Conservation (phyloP, 257 asterid genomes). For the Fraxinus pennsylvanica region DNA sequence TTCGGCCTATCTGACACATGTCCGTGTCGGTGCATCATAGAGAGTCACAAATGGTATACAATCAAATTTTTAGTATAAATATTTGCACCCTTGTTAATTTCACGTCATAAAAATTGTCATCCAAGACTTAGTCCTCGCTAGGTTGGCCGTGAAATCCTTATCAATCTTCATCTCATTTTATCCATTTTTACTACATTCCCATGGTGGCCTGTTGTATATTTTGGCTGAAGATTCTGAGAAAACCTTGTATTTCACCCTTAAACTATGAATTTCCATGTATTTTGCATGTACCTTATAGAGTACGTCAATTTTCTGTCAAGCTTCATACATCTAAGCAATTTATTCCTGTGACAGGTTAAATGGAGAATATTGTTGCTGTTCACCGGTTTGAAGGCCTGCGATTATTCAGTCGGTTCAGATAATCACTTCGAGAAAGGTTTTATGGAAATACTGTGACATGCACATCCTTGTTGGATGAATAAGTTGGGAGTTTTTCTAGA, state of each 20-base stretch:
- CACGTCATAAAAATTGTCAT: background rate
- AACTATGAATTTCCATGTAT: background rate
- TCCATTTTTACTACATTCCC: background rate
- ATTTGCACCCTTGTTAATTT: background rate
- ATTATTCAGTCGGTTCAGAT: background rate
- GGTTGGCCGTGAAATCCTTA: background rate
- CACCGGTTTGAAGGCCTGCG: slow-evolving; percentile 7
- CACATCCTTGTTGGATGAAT: slow-evolving; percentile 4
- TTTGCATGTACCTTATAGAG: background rate
- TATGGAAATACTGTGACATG: background rate
- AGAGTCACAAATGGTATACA: background rate
- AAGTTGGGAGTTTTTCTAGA: background rate
- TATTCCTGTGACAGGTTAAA: slow-evolving; percentile 6
- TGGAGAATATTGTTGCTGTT: background rate
- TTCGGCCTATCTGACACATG: no score
- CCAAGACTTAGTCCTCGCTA: background rate
- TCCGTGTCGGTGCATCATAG: no score
- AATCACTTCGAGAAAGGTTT: slow-evolving; percentile 18
- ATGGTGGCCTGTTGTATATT: background rate
- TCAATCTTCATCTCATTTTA: background rate
- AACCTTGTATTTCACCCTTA: background rate
- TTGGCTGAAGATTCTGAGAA: background rate
- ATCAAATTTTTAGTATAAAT: background rate
- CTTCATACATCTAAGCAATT: background rate
- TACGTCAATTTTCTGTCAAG: background rate